Percentiles rank a stretch among this genome's conserved stretches.
These are phyloP conservation scores for Picea mariana DNA, from an alignment of 83 land plant genomes.

Conservation along the genomic window DNA sequence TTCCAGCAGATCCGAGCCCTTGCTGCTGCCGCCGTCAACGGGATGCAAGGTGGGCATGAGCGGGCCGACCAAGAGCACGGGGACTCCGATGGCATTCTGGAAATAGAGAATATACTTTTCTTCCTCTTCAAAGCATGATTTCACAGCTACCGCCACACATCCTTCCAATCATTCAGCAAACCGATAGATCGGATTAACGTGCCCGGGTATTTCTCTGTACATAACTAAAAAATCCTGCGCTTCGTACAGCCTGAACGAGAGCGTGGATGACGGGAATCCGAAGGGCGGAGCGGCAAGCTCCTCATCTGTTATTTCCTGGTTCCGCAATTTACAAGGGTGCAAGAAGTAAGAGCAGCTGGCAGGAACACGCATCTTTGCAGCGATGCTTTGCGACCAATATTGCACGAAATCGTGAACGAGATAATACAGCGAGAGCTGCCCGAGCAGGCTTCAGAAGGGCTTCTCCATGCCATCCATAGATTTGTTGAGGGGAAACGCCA, in stretches of 20 bases:
- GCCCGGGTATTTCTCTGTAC: background rate
- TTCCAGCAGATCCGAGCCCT: background rate
- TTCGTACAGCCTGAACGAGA: constrained; percentile 6
- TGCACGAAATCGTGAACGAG: too few species aligned
- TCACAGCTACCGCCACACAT: constrained; percentile 11
- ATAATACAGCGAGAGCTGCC: constrained; percentile 21
- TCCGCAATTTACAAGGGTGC: too few species aligned
- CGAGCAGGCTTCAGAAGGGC: constrained; percentile 11
- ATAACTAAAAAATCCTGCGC: background rate
- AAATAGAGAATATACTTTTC: background rate
- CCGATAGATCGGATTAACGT: constrained; percentile 14
- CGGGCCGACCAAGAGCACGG: too few species aligned
- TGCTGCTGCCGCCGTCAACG: background rate
- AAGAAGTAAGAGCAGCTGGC: too few species aligned
- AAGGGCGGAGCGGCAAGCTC: constrained; percentile 11
- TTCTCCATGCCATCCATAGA: constrained; percentile 30
- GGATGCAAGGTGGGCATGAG: background rate
- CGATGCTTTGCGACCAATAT: too few species aligned
- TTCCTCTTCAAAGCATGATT: constrained; percentile 25
- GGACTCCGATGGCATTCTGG: constrained; percentile 4
- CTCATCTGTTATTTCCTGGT: background rate
- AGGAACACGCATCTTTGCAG: too few species aligned
- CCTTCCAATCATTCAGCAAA: constrained; percentile 10
- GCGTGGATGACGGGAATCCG: background rate
- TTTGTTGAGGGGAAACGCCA: constrained; percentile 21